Percentiles rank a stretch among this genome's conserved stretches.
phyloP scores from a whole-genome alignment of 352 stramenopile genomes.

The Globisporangium irregulare region DNA sequence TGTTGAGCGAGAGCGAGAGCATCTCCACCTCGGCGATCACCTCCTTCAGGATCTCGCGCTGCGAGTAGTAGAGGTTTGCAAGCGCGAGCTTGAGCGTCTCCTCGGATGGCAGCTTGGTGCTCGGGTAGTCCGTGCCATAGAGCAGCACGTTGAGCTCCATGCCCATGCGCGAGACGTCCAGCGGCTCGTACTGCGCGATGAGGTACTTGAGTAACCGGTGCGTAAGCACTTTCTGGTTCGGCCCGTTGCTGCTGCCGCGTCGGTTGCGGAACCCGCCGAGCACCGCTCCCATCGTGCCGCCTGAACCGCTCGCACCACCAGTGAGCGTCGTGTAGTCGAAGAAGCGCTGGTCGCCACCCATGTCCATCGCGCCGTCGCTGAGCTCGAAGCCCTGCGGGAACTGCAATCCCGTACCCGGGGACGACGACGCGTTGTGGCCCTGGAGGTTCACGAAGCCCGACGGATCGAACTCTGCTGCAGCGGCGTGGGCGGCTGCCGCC shows the following conservation, averaged over 20 bases:
- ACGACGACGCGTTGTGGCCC: constrained; percentile 19
- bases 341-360: constrained; percentile 44
- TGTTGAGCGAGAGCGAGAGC: constrained; percentile 73
- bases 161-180: constrained; percentile 70
- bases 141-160: constrained; percentile 57
- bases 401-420: constrained; percentile 30
- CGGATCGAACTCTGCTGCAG: constrained; percentile 56
- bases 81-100: constrained; percentile 71
- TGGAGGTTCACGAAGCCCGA: constrained; percentile 54
- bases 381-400: constrained; percentile 62
- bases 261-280: constrained; percentile 13
- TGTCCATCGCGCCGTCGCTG: constrained; percentile 43
- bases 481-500: constrained; percentile 1
- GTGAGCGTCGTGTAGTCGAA: constrained; percentile 45
- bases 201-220: constrained; percentile 73
- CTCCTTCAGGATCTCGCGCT: constrained; percentile 78
- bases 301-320: background rate
- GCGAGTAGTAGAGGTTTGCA: constrained; percentile 76
- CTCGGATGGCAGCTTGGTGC: constrained; percentile 53
- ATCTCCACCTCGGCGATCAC: constrained; percentile 73
- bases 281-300: background rate
- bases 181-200: constrained; percentile 71
- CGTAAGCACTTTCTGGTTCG: constrained; percentile 63
- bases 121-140: constrained; percentile 38
- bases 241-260: constrained; percentile 22